Percentiles rank a stretch among this genome's conserved stretches.
These are phyloP conservation scores for Rhodotorula paludigena DNA, from an alignment of 768 basidiomycete species.

Conservation along the genomic window DNA sequence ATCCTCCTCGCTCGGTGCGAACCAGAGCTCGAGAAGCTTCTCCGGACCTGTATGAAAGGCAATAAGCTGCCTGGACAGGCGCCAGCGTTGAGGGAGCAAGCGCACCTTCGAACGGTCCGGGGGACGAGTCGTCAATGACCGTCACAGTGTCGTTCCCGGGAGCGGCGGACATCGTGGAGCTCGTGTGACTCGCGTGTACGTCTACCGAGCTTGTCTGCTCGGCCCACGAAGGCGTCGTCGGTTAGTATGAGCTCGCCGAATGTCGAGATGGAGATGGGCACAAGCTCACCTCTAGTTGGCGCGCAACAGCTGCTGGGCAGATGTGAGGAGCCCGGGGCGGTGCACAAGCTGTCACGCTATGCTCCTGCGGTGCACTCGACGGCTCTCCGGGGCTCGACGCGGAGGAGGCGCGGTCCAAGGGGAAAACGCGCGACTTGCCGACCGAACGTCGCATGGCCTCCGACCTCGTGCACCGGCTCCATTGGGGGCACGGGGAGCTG, in stretches of 20 bases:
- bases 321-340: no score
- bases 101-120: slow-evolving; percentile 36
- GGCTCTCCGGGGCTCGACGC: no score
- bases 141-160: slow-evolving; percentile 8
- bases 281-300: not conserved
- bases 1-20: slow-evolving; percentile 68
- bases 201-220: not conserved
- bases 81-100: slow-evolving; percentile 69
- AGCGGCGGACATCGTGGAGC: not conserved
- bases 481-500: no score
- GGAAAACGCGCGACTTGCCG: no score
- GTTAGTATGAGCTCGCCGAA: not conserved
- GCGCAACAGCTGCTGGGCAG: no score
- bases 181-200: no score
- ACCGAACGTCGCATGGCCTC: no score
- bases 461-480: no score
- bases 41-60: slow-evolving; percentile 26
- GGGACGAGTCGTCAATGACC: slow-evolving; percentile 29
- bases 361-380: no score
- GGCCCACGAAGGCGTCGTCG: not conserved
- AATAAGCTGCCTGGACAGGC: not conserved
- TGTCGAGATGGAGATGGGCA: no score
- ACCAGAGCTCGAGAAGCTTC: slow-evolving; percentile 86
- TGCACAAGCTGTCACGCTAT: no score
- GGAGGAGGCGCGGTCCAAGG: no score